Evolutionary conservation across 345 rosid species (phyloP).

Genomic region (Clausena lansium): DNA sequence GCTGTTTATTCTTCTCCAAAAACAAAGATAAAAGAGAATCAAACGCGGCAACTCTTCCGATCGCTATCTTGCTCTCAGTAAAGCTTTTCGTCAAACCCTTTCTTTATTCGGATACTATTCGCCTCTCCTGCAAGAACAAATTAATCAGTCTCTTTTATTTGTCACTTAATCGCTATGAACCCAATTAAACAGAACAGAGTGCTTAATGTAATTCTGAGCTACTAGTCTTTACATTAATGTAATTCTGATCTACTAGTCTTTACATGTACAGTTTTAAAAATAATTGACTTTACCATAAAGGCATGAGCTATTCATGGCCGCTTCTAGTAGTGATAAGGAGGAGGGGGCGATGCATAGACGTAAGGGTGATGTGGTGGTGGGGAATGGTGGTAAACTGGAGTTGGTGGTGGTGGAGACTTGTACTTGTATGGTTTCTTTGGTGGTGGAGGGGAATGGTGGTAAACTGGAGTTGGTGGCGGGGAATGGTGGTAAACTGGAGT

Average conservation of each 20-base stretch:
- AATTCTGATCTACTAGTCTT: too few relatives aligned
- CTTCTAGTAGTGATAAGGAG: conserved; percentile 56
- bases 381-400: too few relatives aligned
- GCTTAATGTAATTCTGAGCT: neutral
- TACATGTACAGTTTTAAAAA: neutral
- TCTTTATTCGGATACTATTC: conserved; percentile 6
- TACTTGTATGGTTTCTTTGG: too few relatives aligned
- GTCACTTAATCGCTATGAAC: neutral
- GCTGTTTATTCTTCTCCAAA: neutral
- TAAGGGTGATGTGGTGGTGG: conserved; percentile 16
- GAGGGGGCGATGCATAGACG: conserved; percentile 43
- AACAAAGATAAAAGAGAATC: neutral
- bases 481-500: too few relatives aligned
- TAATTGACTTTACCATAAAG: conserved; percentile 13
- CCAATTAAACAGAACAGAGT: neutral
- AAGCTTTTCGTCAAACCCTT: neutral
- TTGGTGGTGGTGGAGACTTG: too few relatives aligned
- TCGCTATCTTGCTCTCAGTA: neutral
- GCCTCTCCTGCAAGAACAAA: conserved; percentile 8
- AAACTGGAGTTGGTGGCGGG: too few relatives aligned
- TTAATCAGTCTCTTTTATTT: neutral
- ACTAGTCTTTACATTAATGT: neutral
- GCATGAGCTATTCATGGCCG: neutral
- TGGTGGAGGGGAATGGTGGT: too few relatives aligned
- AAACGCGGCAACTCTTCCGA: neutral